Conservation (phyloP, 2,329 filamentous ascomycete genomes). For the Apiospora sp. region DNA sequence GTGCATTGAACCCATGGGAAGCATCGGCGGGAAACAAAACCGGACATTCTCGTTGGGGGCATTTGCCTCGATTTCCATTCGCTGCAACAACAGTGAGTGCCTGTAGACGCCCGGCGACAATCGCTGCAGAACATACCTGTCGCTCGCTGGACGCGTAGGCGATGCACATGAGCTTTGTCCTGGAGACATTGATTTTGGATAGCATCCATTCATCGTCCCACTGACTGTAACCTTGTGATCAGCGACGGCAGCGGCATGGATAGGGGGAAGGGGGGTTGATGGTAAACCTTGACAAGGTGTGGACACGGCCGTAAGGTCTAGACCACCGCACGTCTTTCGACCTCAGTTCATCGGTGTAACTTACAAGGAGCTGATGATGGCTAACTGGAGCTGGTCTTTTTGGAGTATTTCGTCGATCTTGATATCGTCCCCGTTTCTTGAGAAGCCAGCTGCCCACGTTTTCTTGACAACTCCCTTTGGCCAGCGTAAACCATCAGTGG, state of each 20-base stretch:
- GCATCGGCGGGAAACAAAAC: constrained; percentile 86
- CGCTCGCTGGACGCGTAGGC: constrained; percentile 61
- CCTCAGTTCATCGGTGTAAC: neutral
- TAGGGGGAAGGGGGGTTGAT: neutral
- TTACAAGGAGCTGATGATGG: constrained; percentile 80
- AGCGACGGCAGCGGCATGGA: constrained; percentile 4
- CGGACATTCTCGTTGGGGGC: constrained; percentile 61
- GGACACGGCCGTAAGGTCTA: constrained; percentile 1
- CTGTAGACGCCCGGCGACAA: neutral
- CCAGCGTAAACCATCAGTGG: constrained; percentile 47
- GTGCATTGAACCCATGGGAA: constrained; percentile 81
- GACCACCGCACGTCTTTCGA: neutral
- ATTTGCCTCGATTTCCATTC: constrained; percentile 57
- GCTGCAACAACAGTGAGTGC: constrained; percentile 44
- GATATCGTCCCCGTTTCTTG: constrained; percentile 74
- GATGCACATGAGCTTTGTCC: constrained; percentile 69
- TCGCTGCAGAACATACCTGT: constrained; percentile 54
- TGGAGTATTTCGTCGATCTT: constrained; percentile 89
- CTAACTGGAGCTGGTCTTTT: constrained; percentile 73
- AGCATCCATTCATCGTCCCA: constrained; percentile 86
- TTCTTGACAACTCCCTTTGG: constrained; percentile 76
- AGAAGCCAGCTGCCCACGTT: constrained; percentile 75
- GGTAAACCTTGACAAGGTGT: neutral
- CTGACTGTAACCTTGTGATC: constrained; percentile 48
- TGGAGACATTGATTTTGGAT: constrained; percentile 68